phyloP scores from a whole-genome alignment of 2,329 filamentous ascomycete species.

The Gremmenia infestans region DNA sequence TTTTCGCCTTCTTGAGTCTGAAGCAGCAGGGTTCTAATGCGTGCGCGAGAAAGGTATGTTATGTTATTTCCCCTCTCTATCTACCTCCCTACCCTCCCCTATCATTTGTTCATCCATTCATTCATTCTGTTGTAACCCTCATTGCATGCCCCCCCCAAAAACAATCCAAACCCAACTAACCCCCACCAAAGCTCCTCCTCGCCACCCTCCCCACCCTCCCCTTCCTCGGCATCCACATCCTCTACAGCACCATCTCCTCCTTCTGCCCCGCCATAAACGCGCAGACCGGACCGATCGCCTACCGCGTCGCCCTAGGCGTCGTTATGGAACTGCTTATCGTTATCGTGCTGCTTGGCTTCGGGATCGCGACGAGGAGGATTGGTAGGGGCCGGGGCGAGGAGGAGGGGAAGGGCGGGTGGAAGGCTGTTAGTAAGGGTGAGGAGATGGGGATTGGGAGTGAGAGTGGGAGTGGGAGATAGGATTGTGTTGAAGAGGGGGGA shows the following conservation, averaged over 20 bases:
- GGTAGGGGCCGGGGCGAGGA: background rate
- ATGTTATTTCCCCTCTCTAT: no score
- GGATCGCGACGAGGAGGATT: background rate
- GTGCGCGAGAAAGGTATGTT: no score
- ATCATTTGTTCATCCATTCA: no score
- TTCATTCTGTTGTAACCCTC: no score
- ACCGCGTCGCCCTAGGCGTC: background rate
- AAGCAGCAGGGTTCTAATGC: background rate
- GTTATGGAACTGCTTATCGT: background rate
- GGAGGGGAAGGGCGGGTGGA: background rate
- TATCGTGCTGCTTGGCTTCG: background rate
- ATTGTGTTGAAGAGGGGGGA: no score
- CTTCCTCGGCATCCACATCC: background rate
- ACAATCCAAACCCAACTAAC: background rate
- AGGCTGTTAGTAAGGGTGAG: background rate
- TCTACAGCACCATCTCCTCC: background rate
- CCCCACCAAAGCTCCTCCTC: background rate
- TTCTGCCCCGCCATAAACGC: background rate
- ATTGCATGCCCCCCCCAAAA: no score
- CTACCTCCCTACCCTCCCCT: no score
- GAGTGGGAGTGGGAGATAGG: no score
- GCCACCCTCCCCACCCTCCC: background rate
- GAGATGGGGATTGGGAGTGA: no score
- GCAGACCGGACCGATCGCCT: background rate
- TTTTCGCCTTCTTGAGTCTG: background rate